A percentile compares a stretch with the other conserved stretches of the same genome.
Evolutionary conservation across 257 asterid genomes (phyloP).

Genomic region (Echites panduratus): DNA sequence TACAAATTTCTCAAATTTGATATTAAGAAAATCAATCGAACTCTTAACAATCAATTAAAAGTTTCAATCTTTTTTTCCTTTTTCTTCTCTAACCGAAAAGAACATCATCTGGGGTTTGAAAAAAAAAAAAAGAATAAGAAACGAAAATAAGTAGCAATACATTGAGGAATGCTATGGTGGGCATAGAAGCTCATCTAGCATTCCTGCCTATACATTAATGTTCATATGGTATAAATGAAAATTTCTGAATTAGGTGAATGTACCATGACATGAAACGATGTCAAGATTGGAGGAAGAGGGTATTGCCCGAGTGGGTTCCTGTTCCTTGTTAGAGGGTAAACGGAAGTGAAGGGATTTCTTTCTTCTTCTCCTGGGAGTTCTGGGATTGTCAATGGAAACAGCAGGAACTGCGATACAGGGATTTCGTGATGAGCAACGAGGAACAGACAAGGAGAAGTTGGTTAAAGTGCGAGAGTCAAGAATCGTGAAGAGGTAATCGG

Average conservation of each 20-base stretch:
- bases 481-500: slow-evolving; percentile 19
- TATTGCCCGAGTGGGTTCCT: slow-evolving; percentile 7
- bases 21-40: neutral
- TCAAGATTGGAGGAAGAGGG: slow-evolving; percentile 35
- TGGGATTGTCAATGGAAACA: slow-evolving; percentile 25
- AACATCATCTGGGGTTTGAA: neutral
- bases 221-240: no score
- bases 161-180: no score
- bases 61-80: neutral
- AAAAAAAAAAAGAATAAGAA: neutral
- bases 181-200: no score
- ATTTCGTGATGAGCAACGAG: slow-evolving; percentile 22
- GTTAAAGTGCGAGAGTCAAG: slow-evolving; percentile 16
- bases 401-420: slow-evolving; percentile 17
- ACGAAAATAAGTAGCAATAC: neutral
- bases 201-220: no score
- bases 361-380: slow-evolving; percentile 19
- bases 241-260: slow-evolving; percentile 10
- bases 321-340: slow-evolving; percentile 17
- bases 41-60: neutral
- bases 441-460: slow-evolving; percentile 28
- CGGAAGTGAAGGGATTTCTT: slow-evolving; percentile 31
- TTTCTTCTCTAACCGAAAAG: neutral
- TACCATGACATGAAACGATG: slow-evolving; percentile 62
- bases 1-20: slow-evolving; percentile 18